Conservation (phyloP, 2,329 filamentous ascomycete species). For the Cladosporium austrohemisphaericum region DNA sequence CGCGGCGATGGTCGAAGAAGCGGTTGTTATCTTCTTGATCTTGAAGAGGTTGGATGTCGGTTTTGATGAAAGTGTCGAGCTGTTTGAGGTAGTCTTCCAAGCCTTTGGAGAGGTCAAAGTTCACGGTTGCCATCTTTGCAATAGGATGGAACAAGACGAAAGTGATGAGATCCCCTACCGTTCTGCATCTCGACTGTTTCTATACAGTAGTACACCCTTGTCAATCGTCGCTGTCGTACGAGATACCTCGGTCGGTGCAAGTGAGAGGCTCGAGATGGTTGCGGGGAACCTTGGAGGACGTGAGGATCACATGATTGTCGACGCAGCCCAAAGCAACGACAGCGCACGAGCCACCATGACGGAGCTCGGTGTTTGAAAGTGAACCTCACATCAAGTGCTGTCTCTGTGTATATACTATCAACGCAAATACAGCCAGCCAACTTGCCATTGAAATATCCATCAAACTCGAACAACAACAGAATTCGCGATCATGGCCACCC, state of each 20-base stretch:
- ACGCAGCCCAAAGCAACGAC: no score
- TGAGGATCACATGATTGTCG: no score
- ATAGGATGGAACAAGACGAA: not conserved
- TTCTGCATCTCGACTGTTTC: not conserved
- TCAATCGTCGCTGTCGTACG: no score
- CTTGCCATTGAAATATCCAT: not conserved
- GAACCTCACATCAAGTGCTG: not conserved
- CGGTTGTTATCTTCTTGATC: slow-evolving; percentile 56
- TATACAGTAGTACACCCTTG: no score
- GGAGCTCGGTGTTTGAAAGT: not conserved
- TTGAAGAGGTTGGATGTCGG: slow-evolving; percentile 54
- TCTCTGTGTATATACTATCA: no score
- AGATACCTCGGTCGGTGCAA: not conserved
- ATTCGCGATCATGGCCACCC: not conserved
- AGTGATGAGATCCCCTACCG: not conserved
- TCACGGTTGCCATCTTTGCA: slow-evolving; percentile 37
- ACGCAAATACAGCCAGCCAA: no score
- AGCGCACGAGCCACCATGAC: not conserved
- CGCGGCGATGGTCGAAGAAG: slow-evolving; percentile 64
- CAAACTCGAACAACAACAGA: not conserved
- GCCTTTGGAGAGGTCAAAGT: slow-evolving; percentile 54
- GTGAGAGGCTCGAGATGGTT: not conserved
- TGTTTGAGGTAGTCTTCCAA: slow-evolving; percentile 48
- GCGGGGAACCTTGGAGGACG: not conserved
- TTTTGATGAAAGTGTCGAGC: slow-evolving; percentile 57